Evolutionary conservation across 2,329 filamentous ascomycete genomes (phyloP).

Genomic region (Ophiosphaerella korrae): DNA sequence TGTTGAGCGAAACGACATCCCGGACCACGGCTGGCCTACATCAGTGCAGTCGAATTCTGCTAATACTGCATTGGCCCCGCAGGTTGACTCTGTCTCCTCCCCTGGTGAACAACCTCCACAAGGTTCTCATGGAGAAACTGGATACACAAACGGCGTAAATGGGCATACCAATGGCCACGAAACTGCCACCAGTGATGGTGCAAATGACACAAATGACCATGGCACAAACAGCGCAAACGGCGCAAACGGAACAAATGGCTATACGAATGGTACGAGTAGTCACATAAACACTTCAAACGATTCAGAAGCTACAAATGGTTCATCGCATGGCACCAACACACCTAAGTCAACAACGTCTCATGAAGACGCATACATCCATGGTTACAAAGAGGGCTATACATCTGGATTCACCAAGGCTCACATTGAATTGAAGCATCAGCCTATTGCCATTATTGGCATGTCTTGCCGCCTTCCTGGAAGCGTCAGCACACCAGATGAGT

Average conservation of each 20-base stretch:
- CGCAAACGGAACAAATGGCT: background rate
- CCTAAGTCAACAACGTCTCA: conserved; percentile 7
- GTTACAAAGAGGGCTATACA: conserved; percentile 26
- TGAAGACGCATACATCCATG: conserved; percentile 20
- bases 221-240: too few relatives aligned
- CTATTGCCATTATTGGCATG: conserved; percentile 50
- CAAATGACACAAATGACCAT: background rate
- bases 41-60: background rate
- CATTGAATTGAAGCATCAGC: conserved; percentile 22
- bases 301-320: too few relatives aligned
- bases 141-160: background rate
- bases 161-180: background rate
- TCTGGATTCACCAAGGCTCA: conserved; percentile 18
- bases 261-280: background rate
- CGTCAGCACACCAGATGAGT: conserved; percentile 30
- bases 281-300: too few relatives aligned
- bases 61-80: background rate
- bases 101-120: background rate
- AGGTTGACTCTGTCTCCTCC: background rate
- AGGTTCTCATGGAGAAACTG: background rate
- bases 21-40: background rate
- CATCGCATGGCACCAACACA: background rate
- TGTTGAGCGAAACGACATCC: conserved; percentile 12
- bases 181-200: background rate
- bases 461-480: conserved; percentile 33